Percentiles rank a stretch among this genome's conserved stretches.
Conservation (phyloP, 306 rosid genomes). For the Lablab purpureus region DNA sequence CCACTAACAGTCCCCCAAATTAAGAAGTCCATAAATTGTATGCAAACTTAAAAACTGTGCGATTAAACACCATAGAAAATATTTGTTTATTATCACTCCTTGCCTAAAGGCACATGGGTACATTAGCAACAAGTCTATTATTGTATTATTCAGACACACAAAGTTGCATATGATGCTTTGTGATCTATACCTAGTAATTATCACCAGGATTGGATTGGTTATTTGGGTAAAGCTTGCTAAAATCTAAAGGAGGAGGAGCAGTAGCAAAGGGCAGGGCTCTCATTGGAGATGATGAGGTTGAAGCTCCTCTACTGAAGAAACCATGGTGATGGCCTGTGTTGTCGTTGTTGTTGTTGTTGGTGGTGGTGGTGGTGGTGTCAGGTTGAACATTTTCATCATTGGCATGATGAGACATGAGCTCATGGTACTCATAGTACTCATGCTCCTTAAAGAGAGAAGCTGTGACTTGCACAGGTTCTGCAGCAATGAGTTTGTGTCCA, state of each 20-base stretch:
- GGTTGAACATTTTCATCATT: neutral
- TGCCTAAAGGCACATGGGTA: neutral
- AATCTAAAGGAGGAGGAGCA: neutral
- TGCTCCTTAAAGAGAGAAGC: neutral
- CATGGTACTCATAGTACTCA: neutral
- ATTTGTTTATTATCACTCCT: neutral
- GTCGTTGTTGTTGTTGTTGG: neutral
- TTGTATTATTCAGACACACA: neutral
- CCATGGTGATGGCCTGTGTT: neutral
- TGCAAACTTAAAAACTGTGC: neutral
- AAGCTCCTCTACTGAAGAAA: neutral
- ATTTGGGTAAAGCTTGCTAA: neutral
- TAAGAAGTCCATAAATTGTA: neutral
- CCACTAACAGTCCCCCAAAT: too few species aligned
- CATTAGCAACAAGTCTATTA: neutral
- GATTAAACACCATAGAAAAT: neutral
- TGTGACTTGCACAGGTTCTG: neutral
- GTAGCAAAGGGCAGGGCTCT: neutral
- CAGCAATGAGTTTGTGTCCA: neutral
- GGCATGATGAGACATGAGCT: accelerated
- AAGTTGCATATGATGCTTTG: neutral
- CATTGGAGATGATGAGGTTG: neutral
- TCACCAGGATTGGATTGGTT: neutral
- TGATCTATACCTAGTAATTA: neutral
- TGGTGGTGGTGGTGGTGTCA: neutral